These are phyloP conservation scores for Acanthamoeba royreba DNA, from an alignment of 208 protist species.

Conservation along the genomic window DNA sequence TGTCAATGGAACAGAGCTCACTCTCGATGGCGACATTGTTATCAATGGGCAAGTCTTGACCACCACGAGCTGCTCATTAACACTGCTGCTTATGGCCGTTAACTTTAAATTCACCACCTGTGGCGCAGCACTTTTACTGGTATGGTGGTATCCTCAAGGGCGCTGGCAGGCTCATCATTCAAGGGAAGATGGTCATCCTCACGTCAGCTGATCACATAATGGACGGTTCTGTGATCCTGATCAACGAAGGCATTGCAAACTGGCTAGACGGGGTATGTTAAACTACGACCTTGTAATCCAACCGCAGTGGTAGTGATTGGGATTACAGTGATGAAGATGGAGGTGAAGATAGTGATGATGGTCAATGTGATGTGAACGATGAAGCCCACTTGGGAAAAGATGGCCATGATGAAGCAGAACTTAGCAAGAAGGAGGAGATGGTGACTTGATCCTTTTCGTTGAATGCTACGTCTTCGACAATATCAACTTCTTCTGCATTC, in stretches of 20 bases:
- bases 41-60: no score
- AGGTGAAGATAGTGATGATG: not conserved
- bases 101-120: no score
- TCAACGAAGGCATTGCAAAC: not conserved
- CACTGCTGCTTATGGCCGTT: no score
- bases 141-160: slow-evolving; percentile 40
- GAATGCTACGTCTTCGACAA: no score
- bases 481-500: no score
- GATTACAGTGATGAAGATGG: not conserved
- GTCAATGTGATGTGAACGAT: no score
- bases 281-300: no score
- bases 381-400: not conserved
- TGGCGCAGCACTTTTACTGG: slow-evolving; percentile 45
- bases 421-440: not conserved
- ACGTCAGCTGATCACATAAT: not conserved
- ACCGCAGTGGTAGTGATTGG: no score
- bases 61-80: no score
- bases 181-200: slow-evolving; percentile 22
- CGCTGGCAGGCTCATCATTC: slow-evolving; percentile 28
- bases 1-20: not conserved
- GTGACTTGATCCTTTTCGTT: no score
- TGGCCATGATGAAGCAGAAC: not conserved
- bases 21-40: slow-evolving; percentile 27
- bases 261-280: slow-evolving; percentile 38
- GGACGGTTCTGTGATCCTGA: slow-evolving; percentile 16